These are phyloP conservation scores for Malus hybrid DNA, from an alignment of 331 rosid species.

Conservation along the genomic window DNA sequence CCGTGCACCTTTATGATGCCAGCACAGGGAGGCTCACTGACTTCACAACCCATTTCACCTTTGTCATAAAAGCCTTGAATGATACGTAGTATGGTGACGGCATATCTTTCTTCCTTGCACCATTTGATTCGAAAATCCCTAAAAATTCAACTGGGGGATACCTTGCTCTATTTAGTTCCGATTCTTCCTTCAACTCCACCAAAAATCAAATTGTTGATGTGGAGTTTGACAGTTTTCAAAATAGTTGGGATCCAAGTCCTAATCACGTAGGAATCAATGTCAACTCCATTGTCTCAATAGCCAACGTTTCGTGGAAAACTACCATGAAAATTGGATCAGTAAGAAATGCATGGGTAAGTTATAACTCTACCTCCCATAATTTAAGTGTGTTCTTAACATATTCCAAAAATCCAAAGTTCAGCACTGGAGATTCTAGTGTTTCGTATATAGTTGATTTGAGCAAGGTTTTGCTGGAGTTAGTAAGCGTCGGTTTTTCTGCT, in stretches of 20 bases:
- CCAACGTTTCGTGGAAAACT: constrained; percentile 19
- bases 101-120: constrained; percentile 47
- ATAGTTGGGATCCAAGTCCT: constrained; percentile 38
- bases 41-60: constrained; percentile 56
- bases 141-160: constrained; percentile 31
- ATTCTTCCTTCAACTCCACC: constrained; percentile 16
- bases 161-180: constrained; percentile 36
- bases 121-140: constrained; percentile 33
- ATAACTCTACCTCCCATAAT: constrained; percentile 35
- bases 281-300: constrained; percentile 41
- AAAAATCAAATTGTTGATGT: constrained; percentile 47
- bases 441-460: constrained; percentile 41
- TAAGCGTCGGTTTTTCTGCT: constrained; percentile 45
- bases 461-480: constrained; percentile 33
- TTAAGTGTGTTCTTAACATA: constrained; percentile 43
- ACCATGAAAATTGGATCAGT: constrained; percentile 28
- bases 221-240: constrained; percentile 38
- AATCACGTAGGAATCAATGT: constrained; percentile 55
- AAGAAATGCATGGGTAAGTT: constrained; percentile 49
- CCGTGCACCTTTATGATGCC: constrained; percentile 41
- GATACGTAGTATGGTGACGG: constrained; percentile 26
- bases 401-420: constrained; percentile 16
- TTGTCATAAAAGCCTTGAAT: constrained; percentile 18
- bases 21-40: constrained; percentile 31
- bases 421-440: constrained; percentile 19